Evolutionary conservation across 371 early-diverging fungal species (phyloP).

Genomic region (Agmasoma carcini): DNA sequence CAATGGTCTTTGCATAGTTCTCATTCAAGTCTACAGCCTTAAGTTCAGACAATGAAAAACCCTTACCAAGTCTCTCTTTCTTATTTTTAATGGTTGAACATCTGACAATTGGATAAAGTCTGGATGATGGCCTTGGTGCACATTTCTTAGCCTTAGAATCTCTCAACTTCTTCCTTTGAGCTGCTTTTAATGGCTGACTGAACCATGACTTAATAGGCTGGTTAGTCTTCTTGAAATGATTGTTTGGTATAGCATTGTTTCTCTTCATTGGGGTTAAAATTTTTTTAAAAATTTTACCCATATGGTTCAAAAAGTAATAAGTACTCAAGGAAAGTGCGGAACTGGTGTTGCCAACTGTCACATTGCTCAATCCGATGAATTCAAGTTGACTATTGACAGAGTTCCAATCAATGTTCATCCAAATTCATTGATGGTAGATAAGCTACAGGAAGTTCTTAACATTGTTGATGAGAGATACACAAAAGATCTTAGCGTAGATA

Average conservation of each 20-base stretch:
- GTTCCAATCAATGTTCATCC: constrained; percentile 81
- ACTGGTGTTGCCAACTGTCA: constrained; percentile 94
- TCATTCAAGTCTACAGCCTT: constrained; percentile 79
- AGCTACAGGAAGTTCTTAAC: constrained; percentile 92
- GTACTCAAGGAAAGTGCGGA: constrained; percentile 61
- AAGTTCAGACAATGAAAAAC: constrained; percentile 92
- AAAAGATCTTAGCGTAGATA: constrained; percentile 81
- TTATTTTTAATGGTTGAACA: constrained; percentile 90
- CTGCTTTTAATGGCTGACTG: constrained; percentile 87
- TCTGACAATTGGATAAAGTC: constrained; percentile 86
- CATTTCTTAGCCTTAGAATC: constrained; percentile 79
- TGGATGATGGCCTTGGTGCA: constrained; percentile 87
- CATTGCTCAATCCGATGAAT: constrained; percentile 86
- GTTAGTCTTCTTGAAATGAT: constrained; percentile 96
- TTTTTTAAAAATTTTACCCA: constrained; percentile 31
- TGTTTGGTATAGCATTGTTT: constrained; percentile 92
- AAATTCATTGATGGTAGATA: constrained; percentile 83
- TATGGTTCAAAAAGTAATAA: constrained; percentile 15
- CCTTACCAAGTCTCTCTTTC: constrained; percentile 88
- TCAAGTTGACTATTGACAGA: constrained; percentile 80
- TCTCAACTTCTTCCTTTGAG: constrained; percentile 68
- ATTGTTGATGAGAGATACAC: constrained; percentile 84
- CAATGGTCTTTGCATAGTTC: constrained; percentile 82
- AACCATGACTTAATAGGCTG: constrained; percentile 92
- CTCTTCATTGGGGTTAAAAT: constrained; percentile 56